Evolutionary conservation across 805 yeast species (phyloP).

Genomic region (Candida michaelii): DNA sequence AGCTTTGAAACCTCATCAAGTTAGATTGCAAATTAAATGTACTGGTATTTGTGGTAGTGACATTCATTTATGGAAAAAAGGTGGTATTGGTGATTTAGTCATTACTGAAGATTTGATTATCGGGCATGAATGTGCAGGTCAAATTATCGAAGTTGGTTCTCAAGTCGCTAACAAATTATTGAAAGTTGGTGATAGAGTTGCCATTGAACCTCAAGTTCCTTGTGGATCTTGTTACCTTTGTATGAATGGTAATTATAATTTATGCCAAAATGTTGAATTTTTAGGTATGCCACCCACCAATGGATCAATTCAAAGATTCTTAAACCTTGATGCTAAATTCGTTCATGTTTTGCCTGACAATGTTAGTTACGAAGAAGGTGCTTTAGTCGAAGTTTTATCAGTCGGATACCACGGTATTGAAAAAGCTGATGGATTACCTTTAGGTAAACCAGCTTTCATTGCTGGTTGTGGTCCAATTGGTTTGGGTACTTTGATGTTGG

Average conservation of each 20-base stretch:
- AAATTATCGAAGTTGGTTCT: conserved; percentile 50
- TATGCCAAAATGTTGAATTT: conserved; percentile 20
- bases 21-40: conserved; percentile 22
- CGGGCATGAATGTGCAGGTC: conserved; percentile 50
- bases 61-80: conserved; percentile 25
- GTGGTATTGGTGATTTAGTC: conserved; percentile 30
- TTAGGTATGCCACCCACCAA: conserved; percentile 19
- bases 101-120: conserved; percentile 36
- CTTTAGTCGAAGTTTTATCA: conserved; percentile 26
- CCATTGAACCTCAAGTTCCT: conserved; percentile 57
- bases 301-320: conserved; percentile 20
- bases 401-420: conserved; percentile 26
- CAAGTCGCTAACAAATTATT: conserved; percentile 38
- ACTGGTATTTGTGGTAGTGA: conserved; percentile 27
- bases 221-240: conserved; percentile 38
- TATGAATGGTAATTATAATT: conserved; percentile 23
- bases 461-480: conserved; percentile 33
- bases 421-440: conserved; percentile 18
- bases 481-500: conserved; percentile 22
- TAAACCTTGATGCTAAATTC: conserved; percentile 18
- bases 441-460: conserved; percentile 22
- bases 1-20: conserved; percentile 18
- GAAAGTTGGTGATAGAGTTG: conserved; percentile 49
- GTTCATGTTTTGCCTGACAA: conserved; percentile 23
- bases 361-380: conserved; percentile 26